Evolutionary conservation across 106 monocot genomes (phyloP), one percentile per base, ranked within the genome.

Genomic region (Dendrobium catenatum): DNA sequence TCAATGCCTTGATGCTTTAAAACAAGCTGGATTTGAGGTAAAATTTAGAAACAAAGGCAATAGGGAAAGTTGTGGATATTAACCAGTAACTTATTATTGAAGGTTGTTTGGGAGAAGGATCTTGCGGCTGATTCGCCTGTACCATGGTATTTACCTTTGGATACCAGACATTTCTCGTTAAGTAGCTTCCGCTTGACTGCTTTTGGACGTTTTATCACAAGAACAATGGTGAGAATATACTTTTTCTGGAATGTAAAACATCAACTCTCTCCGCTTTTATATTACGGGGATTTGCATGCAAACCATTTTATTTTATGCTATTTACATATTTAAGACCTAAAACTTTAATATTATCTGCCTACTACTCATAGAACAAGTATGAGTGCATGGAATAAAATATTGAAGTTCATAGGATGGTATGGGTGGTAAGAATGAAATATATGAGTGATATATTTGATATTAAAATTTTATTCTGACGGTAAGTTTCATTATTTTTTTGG

Each of bases 11-110:
- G 90, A 99, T 48, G 91, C 98, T 68, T 18, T 93, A 31, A 99
- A 91, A 81, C 87, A 80, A 72, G 95, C 95, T 68, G 98, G 98
- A 41, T 99, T 99, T 84, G 93, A 99, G 91, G 98, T 95, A 85
- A 78, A 24, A 78, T 6, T 42, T 1, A 19, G 4, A 17, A 48
- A 49, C 22, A 48, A 46, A 24, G 16, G 26, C 9, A 42, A 42
- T 74, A 8, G 19, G 3, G 8, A 0, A 20, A n/a, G 1, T 74
- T 42, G 27, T 49, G 76, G 26, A 37, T 27, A 24, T 72, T 73
- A 22, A 61, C 61, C 37, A 54, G 5, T 42, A 10, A 42, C 5
- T 37, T 78, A 8, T 5, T 72, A 24, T 73, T 83, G 43, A 85
- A 99, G 98, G 84, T 99, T 58, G 42, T 93, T 54, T 95, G 82